Base-by-base conservation (phyloP, 2,329 filamentous ascomycete species). In the Fusarium lyarnte region DNA sequence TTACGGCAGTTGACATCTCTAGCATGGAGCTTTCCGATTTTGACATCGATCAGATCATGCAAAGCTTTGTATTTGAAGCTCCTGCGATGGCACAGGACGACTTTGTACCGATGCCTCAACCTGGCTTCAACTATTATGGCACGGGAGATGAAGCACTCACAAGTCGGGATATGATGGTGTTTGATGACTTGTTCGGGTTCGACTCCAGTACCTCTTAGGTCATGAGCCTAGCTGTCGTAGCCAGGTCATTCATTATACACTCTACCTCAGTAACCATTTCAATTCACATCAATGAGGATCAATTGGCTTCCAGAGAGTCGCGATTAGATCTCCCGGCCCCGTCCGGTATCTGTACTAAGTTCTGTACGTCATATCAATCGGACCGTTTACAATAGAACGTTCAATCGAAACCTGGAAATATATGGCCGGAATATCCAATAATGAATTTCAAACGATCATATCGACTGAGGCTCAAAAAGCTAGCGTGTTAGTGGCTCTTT, bases 31-130 rank as follows among this genome's bases (percentile, higher is more conserved):
- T 69, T 6, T 41, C 43, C 0, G 66, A 66, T 8, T 55, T 70
- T 9, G 38, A 66, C 3, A 39, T 70, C 8, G 27, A 70, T 3
- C 42, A 66, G 45, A 43, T 70, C 11, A 70, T 70, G 31, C 31
- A 47, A 17, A 70, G 54, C 11, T 70, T 70, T 16, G 1, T 58
- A 2, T 19, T 19, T 11, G 19, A 31, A 4, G 14, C 10, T 3
- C 27, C 23, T 4, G 0, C 9, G 0, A 10, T 39, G 9, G 16
- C 12, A 8, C 31, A 64, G 3, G n/a, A 12, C 5, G 17, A 3
- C 7, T 13, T n/a, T 6, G 17, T 13, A 8, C 9, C 14, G 1
- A 21, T 11, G 21, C 2, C 33, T 3, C 12, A 23, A 4, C 8
- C 25, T 31, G 23, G 21, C 4, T 52, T 64, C 6, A n/a, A 4